Evolutionary conservation across 2,329 filamentous ascomycete genomes (phyloP).

Genomic region (Colletotrichum tanaceti): DNA sequence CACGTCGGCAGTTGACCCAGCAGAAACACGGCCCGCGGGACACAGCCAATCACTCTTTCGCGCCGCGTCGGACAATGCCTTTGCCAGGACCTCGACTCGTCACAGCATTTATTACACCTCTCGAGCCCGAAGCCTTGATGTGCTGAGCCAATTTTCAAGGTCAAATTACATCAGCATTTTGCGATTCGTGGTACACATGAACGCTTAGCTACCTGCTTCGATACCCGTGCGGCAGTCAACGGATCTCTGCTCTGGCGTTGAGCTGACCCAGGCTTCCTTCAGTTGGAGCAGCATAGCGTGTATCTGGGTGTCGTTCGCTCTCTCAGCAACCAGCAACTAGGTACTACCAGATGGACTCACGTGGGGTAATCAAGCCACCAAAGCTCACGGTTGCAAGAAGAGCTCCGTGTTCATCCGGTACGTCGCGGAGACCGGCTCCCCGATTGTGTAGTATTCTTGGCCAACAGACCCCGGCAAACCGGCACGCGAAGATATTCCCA

Average conservation of each 20-base stretch:
- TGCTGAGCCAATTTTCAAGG: neutral
- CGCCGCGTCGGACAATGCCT: neutral
- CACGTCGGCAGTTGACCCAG: neutral
- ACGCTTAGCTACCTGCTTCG: neutral
- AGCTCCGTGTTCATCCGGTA: neutral
- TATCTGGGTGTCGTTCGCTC: neutral
- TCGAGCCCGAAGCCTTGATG: neutral
- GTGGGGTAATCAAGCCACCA: neutral
- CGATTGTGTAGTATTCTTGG: neutral
- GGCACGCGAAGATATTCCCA: constrained; percentile 25
- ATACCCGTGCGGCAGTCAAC: too few relatives aligned
- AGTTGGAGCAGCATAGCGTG: too few relatives aligned
- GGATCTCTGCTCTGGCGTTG: too few relatives aligned
- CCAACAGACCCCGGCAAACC: neutral
- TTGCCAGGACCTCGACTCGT: neutral
- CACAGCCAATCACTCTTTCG: neutral
- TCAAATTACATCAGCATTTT: neutral
- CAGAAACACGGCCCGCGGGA: neutral
- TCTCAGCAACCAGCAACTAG: neutral
- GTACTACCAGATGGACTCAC: neutral
- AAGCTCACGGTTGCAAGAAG: neutral
- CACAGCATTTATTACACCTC: too few relatives aligned
- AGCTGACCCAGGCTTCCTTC: too few relatives aligned
- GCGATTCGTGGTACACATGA: neutral
- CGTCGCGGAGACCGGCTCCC: neutral